Evolutionary conservation across 805 yeast species (phyloP), one percentile per base, ranked within the genome.

Genomic region (Yamadazyma ubonensis): DNA sequence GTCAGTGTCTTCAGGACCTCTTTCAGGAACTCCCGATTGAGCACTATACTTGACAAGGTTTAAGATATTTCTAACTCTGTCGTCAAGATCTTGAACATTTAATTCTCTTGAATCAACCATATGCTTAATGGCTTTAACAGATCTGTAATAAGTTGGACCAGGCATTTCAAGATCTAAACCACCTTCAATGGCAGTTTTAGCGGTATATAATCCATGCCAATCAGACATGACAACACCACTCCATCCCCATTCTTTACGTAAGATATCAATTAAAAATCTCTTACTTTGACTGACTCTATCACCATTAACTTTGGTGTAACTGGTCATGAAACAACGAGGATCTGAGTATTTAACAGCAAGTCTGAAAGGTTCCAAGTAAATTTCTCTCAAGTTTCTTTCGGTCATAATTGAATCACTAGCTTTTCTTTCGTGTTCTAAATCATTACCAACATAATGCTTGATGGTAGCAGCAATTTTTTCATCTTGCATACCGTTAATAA

Each of bases 151-250:
- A 2, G 65, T 46, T 10, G 62, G 63, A 8, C 67, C 67, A 0
- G 67, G 67, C 67, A 61, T 61, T 44, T 61, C 67, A 44, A 61
- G 48, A 42, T 60, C 65, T 41, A 61, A 51, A 3, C 67, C 67
- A 40, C 50, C 51, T 36, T 50, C 53, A 39, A 61, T 48, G 5
- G 63, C 51, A 3, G 46, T 47, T 29, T 58, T 59, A 18, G 56
- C 20, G 6, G 65, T 55, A 44, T 59, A 61, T 9, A 52, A 42
- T 3, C 67, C 67, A 37, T 38, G 57, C 67, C 67, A 61, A 45
- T 61, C 65, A 12, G 63, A 57, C 64, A 61, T 61, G 6, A 57
- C 48, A 20, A 56, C 43, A n/a, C 67, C 67, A 34, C 52, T 53
- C 60, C 61, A 61, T 15, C 49, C 52, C 65, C 64, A 61, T 48